phyloP scores from a whole-genome alignment of 2,329 filamentous ascomycete genomes.

The Cyclaneusma minus region DNA sequence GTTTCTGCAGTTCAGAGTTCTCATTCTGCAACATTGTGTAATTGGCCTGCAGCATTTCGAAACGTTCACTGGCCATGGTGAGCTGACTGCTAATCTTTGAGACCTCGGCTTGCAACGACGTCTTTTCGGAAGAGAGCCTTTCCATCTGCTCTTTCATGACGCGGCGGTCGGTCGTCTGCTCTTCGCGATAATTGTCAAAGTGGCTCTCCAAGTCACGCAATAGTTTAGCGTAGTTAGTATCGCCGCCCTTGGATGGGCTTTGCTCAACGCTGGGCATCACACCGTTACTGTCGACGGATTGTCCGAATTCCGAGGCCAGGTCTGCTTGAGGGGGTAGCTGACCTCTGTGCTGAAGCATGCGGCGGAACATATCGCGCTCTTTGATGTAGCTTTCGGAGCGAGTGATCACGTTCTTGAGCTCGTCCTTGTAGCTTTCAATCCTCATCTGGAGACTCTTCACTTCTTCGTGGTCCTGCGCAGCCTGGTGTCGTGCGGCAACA shows the following conservation, averaged over 20 bases:
- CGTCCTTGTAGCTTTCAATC: constrained; percentile 66
- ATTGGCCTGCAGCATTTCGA: constrained; percentile 80
- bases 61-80: constrained; percentile 66
- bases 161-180: constrained; percentile 66
- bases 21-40: constrained; percentile 71
- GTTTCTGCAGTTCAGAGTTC: constrained; percentile 74
- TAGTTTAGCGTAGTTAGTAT: constrained; percentile 60
- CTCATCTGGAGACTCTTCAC: constrained; percentile 59
- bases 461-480: constrained; percentile 51
- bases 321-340: constrained; percentile 43
- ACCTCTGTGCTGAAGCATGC: constrained; percentile 69
- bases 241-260: constrained; percentile 32
- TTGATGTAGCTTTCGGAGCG: constrained; percentile 88
- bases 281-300: constrained; percentile 47
- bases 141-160: constrained; percentile 77
- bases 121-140: constrained; percentile 67
- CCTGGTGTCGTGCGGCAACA: constrained; percentile 45
- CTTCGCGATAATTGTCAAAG: constrained; percentile 79
- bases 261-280: constrained; percentile 44
- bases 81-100: constrained; percentile 69
- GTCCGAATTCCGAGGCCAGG: constrained; percentile 53
- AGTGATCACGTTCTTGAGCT: constrained; percentile 65
- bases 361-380: constrained; percentile 94
- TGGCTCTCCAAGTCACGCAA: constrained; percentile 79
- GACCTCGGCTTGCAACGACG: constrained; percentile 65